These are phyloP conservation scores for Talaromyces nanjingensis DNA, from an alignment of 495 filamentous ascomycete species.

Conservation along the genomic window DNA sequence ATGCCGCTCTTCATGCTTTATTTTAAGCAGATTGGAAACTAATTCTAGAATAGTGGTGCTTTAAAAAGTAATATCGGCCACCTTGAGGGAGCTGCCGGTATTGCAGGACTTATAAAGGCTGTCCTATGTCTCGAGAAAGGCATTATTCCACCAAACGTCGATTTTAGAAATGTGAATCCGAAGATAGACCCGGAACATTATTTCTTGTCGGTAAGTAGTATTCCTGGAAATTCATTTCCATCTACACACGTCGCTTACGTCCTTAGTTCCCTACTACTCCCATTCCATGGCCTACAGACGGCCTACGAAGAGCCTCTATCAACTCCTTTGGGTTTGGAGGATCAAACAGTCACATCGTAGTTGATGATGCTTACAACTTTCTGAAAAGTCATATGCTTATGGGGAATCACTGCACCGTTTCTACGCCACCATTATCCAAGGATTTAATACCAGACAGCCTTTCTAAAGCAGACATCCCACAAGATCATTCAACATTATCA, in stretches of 20 bases:
- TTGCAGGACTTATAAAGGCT: slow-evolving; percentile 30
- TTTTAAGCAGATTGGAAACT: too few relatives aligned
- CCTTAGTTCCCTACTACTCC: neutral
- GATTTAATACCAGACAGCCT: too few relatives aligned
- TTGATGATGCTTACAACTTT: slow-evolving; percentile 25
- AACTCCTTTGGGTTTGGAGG: slow-evolving; percentile 31
- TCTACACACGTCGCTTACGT: too few relatives aligned
- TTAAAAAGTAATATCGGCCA: slow-evolving; percentile 41
- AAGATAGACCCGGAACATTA: slow-evolving; percentile 11
- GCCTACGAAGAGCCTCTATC: slow-evolving; percentile 9
- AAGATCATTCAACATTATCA: too few relatives aligned
- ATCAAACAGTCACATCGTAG: slow-evolving; percentile 30
- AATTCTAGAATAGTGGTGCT: slow-evolving; percentile 14
- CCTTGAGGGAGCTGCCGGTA: slow-evolving; percentile 24
- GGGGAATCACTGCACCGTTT: neutral
- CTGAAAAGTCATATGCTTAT: neutral
- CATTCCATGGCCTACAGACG: slow-evolving; percentile 11
- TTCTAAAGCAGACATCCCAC: neutral
- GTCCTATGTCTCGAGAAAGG: slow-evolving; percentile 25
- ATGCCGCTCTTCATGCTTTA: too few relatives aligned
- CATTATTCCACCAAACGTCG: slow-evolving; percentile 22
- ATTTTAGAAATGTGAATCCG: slow-evolving; percentile 23
- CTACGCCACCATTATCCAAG: neutral
- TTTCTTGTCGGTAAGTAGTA: too few relatives aligned
- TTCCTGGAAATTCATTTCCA: too few relatives aligned